These are phyloP conservation scores for Cyclospora cayetanensis DNA, from an alignment of 169 alveolate species.

Conservation along the genomic window DNA sequence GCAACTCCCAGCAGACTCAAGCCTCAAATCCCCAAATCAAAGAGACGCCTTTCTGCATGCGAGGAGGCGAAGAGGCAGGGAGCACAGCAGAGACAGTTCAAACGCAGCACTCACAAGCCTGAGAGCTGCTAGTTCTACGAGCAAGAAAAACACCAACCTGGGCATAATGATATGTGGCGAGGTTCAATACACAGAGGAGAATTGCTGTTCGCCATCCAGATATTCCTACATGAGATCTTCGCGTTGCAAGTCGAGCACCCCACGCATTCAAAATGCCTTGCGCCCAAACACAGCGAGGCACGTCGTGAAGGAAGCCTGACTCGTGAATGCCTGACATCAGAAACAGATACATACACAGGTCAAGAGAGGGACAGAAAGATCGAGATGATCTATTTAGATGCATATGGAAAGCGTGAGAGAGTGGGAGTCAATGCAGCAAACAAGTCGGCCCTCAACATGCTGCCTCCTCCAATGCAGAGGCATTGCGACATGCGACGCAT, in stretches of 20 bases:
- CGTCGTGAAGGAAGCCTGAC: conserved; percentile 1
- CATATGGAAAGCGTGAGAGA: background rate
- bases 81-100: too few relatives aligned
- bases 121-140: background rate
- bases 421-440: too few relatives aligned
- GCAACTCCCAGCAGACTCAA: background rate
- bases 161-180: conserved; percentile 38
- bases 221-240: background rate
- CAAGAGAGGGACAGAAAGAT: background rate
- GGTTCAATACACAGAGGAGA: background rate
- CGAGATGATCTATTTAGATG: background rate
- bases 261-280: background rate
- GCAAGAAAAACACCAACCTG: background rate
- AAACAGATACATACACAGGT: background rate
- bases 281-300: conserved; percentile 40
- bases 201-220: background rate
- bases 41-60: background rate
- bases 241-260: background rate
- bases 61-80: too few relatives aligned
- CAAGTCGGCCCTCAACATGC: too few relatives aligned
- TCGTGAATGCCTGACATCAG: background rate
- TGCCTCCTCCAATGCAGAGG: too few relatives aligned
- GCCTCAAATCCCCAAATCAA: background rate
- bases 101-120: background rate
- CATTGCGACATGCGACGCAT: too few relatives aligned